Evolutionary conservation across 1,139 yeast genomes (phyloP), one percentile per base, ranked within the genome.

Genomic region (Scheffersomyces parashehatae): DNA sequence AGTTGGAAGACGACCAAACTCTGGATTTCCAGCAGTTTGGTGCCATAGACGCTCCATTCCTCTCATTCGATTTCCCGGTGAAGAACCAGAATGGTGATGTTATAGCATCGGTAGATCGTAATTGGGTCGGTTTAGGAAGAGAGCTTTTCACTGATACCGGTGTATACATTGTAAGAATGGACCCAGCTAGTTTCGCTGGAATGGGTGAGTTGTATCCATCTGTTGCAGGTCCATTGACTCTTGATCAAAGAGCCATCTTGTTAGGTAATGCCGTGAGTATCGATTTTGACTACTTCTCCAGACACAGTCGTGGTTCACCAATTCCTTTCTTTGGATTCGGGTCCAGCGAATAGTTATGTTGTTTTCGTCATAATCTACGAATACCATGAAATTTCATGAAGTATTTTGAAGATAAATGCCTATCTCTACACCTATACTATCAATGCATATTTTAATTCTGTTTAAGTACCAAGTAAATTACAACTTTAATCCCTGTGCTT

Each of bases 131-230:
- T 0, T 67, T 93, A 32, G 96, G 95, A 2, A 77, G 97, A 56
- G 99, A 93, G 60, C 67, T 91, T 57, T 86, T 91, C 59, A 91
- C 98, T 0, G 98, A 93, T 64, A 87, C 97, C 0, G 98, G 98
- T 50, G 91, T 89, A 2, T 93, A 93, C 62, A 81, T 90, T 10
- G 68, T 93, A 30, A 69, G 96, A 47, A 85, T 89, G 88, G 96
- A 88, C 55, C 86, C 91, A 2, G 72, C 75, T 10, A 71, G 84
- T 52, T 79, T 82, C 55, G 75, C 68, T 13, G 82, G 80, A 1
- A 59, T 73, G 56, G 77, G 73, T 12, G 64, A 63, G 35, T 43
- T 67, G 37, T 75, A 72, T 50, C 75, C 76, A 6, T 53, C 62
- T 14, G 67, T 72, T 1, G 65, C 76, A 0, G 76, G 74, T 2